Evolutionary conservation across 108 stramenopile species (phyloP).

Genomic region (Epithemia pelagica): DNA sequence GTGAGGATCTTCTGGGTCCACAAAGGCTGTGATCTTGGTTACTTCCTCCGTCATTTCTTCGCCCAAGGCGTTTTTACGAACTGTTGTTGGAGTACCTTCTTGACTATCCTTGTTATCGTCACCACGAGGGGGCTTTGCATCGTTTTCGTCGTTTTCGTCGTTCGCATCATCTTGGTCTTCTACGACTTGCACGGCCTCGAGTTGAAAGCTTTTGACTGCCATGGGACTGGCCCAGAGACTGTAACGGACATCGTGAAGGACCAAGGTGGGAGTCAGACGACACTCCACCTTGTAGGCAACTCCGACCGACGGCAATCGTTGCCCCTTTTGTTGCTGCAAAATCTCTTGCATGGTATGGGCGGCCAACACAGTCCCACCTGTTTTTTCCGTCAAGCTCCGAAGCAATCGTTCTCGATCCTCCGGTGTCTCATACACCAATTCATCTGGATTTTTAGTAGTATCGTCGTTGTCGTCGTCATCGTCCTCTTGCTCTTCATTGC

Average conservation of each 20-base stretch:
- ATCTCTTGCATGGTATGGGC: conserved; percentile 48
- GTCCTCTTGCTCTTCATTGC: conserved; percentile 7
- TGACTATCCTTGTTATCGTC: not conserved
- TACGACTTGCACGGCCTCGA: not conserved
- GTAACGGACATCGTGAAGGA: conserved; percentile 31
- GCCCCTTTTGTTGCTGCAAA: conserved; percentile 29
- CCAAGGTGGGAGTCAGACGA: conserved; percentile 57
- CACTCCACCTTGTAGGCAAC: conserved; percentile 45
- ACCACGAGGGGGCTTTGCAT: not conserved
- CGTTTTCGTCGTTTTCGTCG: too few species aligned
- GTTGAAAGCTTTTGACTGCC: conserved; percentile 9
- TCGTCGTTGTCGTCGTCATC: conserved; percentile 16
- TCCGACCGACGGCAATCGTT: conserved; percentile 28
- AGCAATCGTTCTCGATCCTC: conserved; percentile 64
- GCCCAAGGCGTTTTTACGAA: conserved; percentile 14
- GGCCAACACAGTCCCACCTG: conserved; percentile 64
- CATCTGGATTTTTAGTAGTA: conserved; percentile 1
- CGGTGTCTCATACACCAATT: conserved; percentile 24
- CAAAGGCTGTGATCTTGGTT: conserved; percentile 30
- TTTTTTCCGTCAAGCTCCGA: conserved; percentile 52
- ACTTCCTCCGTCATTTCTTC: conserved; percentile 40
- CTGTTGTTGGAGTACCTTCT: not conserved
- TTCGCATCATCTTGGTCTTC: not conserved
- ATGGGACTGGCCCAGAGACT: not conserved
- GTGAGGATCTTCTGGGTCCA: conserved; percentile 34